phyloP scores from a whole-genome alignment of 2,329 filamentous ascomycete species.

The Leptographium radiaticola region DNA sequence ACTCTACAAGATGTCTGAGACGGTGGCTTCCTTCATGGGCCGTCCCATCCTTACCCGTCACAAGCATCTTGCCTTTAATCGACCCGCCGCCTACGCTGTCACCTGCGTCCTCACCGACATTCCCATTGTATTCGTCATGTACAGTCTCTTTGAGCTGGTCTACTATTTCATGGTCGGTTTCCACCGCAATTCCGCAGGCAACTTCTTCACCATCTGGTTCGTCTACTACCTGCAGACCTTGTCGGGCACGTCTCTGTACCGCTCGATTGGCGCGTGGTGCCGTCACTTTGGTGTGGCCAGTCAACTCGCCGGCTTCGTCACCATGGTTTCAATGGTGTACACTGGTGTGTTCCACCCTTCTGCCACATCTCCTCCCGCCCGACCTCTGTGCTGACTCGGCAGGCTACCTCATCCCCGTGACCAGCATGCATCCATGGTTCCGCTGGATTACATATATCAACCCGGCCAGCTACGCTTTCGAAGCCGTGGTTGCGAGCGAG shows the following conservation, averaged over 20 bases:
- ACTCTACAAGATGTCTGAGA: slow-evolving; percentile 54
- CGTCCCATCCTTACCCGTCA: slow-evolving; percentile 87
- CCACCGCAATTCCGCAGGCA: slow-evolving; percentile 48
- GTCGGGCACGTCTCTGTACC: slow-evolving; percentile 76
- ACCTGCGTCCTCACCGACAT: slow-evolving; percentile 76
- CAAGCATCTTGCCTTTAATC: slow-evolving; percentile 71
- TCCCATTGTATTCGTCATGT: slow-evolving; percentile 66
- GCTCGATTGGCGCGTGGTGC: slow-evolving; percentile 38
- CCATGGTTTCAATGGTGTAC: slow-evolving; percentile 48
- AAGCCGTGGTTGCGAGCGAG: slow-evolving; percentile 70
- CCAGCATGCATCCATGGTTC: slow-evolving; percentile 66
- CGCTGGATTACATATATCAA: slow-evolving; percentile 73
- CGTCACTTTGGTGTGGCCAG: not conserved
- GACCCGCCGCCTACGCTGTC: slow-evolving; percentile 73
- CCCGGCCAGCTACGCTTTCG: slow-evolving; percentile 67
- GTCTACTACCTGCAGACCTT: slow-evolving; percentile 61
- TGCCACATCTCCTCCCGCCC: slow-evolving; percentile 39
- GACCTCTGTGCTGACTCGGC: slow-evolving; percentile 48
- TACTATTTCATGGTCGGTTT: slow-evolving; percentile 83
- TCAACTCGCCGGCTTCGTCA: slow-evolving; percentile 38
- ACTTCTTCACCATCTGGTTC: slow-evolving; percentile 77
- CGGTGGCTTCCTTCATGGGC: slow-evolving; percentile 43
- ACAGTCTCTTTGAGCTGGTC: slow-evolving; percentile 62
- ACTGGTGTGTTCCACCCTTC: slow-evolving; percentile 46
- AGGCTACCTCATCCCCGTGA: slow-evolving; percentile 48